These are phyloP conservation scores for Neurospora sp. DNA, from an alignment of 495 filamentous ascomycete species.

Conservation along the genomic window DNA sequence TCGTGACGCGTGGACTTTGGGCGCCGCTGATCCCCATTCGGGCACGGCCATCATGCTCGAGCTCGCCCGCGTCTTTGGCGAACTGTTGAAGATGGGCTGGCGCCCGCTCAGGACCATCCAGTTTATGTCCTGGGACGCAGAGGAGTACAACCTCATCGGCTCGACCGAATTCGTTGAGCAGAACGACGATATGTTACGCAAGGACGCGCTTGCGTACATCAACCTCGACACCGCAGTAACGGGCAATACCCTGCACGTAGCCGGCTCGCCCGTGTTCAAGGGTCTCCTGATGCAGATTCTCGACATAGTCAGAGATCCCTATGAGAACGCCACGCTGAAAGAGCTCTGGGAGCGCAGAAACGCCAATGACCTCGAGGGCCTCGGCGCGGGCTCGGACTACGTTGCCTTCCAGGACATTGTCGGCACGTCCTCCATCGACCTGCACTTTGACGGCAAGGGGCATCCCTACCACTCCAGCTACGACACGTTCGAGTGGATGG, in stretches of 20 bases:
- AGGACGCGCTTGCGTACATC: constrained; percentile 72
- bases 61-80: constrained; percentile 71
- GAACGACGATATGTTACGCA: constrained; percentile 64
- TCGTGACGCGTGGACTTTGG: constrained; percentile 88
- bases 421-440: constrained; percentile 82
- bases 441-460: constrained; percentile 59
- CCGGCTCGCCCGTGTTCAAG: constrained; percentile 69
- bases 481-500: constrained; percentile 85
- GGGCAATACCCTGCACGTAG: constrained; percentile 62
- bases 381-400: constrained; percentile 80
- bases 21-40: constrained; percentile 73
- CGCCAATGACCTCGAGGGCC: constrained; percentile 48
- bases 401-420: constrained; percentile 89
- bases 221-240: constrained; percentile 84
- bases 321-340: constrained; percentile 60
- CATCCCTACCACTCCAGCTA: constrained; percentile 79
- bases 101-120: constrained; percentile 84
- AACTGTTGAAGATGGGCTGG: constrained; percentile 68
- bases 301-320: constrained; percentile 61
- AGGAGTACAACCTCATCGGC: constrained; percentile 88
- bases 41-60: constrained; percentile 90
- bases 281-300: constrained; percentile 62
- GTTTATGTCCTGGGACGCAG: constrained; percentile 91
- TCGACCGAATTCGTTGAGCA: constrained; percentile 95
- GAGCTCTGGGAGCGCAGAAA: constrained; percentile 64